Conservation (phyloP, 495 filamentous ascomycete genomes). For the Podospora didyma region DNA sequence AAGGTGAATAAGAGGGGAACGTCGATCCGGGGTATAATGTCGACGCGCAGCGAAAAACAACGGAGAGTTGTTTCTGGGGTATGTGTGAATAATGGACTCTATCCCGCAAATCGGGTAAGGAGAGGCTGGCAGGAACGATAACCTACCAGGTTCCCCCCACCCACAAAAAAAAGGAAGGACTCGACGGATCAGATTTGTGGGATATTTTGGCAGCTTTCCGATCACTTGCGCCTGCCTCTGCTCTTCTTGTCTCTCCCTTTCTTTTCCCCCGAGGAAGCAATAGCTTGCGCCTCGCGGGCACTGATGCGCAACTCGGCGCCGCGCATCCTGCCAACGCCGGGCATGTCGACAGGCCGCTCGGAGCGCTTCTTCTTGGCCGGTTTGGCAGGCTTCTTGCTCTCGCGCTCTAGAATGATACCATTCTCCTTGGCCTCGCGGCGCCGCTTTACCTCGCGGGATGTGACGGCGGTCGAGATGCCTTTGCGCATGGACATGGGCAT, state of each 20-base stretch:
- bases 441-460: constrained; percentile 61
- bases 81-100: too few species aligned
- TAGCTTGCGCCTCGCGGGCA: constrained; percentile 66
- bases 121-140: too few species aligned
- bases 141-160: too few species aligned
- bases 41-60: too few species aligned
- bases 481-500: constrained; percentile 81
- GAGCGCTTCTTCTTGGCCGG: constrained; percentile 30
- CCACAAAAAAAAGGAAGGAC: too few species aligned
- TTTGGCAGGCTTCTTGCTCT: constrained; percentile 12
- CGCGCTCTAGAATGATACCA: constrained; percentile 82
- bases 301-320: constrained; percentile 77
- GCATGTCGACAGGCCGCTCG: constrained; percentile 67
- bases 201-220: too few species aligned
- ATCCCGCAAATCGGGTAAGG: too few species aligned
- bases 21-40: too few species aligned
- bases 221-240: constrained; percentile 1
- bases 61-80: too few species aligned
- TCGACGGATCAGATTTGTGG: too few species aligned
- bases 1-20: too few species aligned
- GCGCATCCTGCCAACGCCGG: constrained; percentile 73
- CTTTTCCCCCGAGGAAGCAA: constrained; percentile 42
- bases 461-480: constrained; percentile 67
- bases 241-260: constrained; percentile 27
- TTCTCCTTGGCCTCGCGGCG: constrained; percentile 80